These are phyloP conservation scores for Allomyces javanicus DNA, from an alignment of 192 early-diverging fungal species.

Conservation along the genomic window DNA sequence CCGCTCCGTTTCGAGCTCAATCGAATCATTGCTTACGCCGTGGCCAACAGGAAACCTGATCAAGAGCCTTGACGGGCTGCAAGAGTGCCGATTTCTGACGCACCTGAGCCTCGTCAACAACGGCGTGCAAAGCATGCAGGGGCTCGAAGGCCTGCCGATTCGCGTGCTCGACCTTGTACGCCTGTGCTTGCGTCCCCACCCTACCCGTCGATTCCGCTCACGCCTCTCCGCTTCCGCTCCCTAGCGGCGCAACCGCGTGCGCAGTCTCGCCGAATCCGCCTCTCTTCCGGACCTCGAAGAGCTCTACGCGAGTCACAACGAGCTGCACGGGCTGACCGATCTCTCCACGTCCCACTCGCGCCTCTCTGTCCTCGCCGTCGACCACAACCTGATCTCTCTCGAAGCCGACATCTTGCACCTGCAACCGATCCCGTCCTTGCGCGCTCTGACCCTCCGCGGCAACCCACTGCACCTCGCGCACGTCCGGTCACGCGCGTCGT, in stretches of 20 bases:
- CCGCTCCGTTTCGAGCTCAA: too few species aligned
- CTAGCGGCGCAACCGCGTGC: not conserved
- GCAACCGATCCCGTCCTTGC: slow-evolving; percentile 11
- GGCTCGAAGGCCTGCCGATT: not conserved
- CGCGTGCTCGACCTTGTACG: not conserved
- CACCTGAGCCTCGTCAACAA: slow-evolving; percentile 18
- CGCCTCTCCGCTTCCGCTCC: too few species aligned
- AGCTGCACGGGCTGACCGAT: slow-evolving; percentile 5
- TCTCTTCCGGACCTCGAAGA: not conserved
- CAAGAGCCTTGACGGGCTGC: not conserved
- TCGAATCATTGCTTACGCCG: too few species aligned
- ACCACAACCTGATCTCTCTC: slow-evolving; percentile 14
- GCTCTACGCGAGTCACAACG: not conserved
- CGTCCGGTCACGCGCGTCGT: too few species aligned
- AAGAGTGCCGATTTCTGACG: not conserved
- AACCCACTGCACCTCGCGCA: slow-evolving; percentile 13
- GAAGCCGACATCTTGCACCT: slow-evolving; percentile 10
- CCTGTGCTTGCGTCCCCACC: not conserved
- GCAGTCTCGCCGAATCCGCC: not conserved
- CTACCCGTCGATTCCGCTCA: too few species aligned
- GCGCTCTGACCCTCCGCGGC: slow-evolving; percentile 10
- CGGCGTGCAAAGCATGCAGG: slow-evolving; percentile 6
- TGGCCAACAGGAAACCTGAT: not conserved
- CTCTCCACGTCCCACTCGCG: slow-evolving; percentile 6
- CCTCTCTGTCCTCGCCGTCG: slow-evolving; percentile 14